Evolutionary conservation across 805 yeast genomes (phyloP).

Genomic region (Wickerhamiella allomyrinae): DNA sequence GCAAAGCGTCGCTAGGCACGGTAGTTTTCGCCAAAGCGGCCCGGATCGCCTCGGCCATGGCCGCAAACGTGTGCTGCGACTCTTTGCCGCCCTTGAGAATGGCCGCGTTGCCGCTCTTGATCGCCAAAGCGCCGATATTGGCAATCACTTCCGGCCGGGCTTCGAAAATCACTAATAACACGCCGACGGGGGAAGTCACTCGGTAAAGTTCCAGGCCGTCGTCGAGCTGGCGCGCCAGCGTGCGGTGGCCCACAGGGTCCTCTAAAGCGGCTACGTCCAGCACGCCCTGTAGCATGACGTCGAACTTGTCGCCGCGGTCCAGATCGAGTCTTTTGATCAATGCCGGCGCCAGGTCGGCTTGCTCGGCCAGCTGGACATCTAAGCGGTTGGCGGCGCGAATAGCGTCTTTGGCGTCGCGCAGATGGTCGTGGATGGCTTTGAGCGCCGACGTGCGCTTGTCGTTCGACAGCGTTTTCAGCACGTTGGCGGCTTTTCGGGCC

Average conservation of each 20-base stretch:
- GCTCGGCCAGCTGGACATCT: slow-evolving; percentile 59
- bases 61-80: slow-evolving; percentile 67
- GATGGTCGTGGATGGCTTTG: slow-evolving; percentile 53
- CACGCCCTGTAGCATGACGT: slow-evolving; percentile 87
- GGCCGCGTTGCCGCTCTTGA: slow-evolving; percentile 94
- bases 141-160: slow-evolving; percentile 98
- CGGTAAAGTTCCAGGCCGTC: slow-evolving; percentile 75
- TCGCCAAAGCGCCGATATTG: slow-evolving; percentile 86
- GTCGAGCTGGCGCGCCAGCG: slow-evolving; percentile 72
- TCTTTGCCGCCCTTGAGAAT: slow-evolving; percentile 97
- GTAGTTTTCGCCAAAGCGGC: slow-evolving; percentile 44
- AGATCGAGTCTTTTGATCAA: slow-evolving; percentile 76
- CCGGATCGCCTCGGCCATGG: slow-evolving; percentile 61
- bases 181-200: slow-evolving; percentile 91
- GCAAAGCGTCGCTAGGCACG: slow-evolving; percentile 72
- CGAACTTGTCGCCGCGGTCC: slow-evolving; percentile 70
- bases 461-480: slow-evolving; percentile 62
- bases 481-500: slow-evolving; percentile 74
- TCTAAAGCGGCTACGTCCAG: slow-evolving; percentile 77
- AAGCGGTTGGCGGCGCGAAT: slow-evolving; percentile 59
- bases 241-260: slow-evolving; percentile 86
- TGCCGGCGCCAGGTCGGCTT: slow-evolving; percentile 49
- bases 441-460: slow-evolving; percentile 63
- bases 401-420: slow-evolving; percentile 41
- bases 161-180: slow-evolving; percentile 80